A percentile compares a stretch with the other conserved stretches of the same genome.
Conservation (phyloP, 805 yeast genomes). For the Zygosaccharomyces pseudorouxii region DNA sequence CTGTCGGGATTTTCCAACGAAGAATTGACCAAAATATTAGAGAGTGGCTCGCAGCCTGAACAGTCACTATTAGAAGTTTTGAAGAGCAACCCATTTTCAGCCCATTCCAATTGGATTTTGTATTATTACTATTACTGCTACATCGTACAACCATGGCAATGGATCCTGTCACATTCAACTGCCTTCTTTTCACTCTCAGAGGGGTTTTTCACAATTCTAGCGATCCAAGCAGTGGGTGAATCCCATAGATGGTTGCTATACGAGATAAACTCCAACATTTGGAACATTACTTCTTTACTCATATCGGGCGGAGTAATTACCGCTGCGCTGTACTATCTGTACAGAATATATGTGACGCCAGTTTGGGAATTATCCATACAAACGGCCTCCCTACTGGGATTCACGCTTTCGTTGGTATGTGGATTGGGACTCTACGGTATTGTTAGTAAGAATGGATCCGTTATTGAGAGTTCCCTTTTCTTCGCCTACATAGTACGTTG, state of each 20-base stretch:
- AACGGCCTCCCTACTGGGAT: conserved; percentile 82
- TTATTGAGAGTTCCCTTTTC: conserved; percentile 81
- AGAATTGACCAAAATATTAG: conserved; percentile 22
- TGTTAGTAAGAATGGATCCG: conserved; percentile 75
- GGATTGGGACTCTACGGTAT: conserved; percentile 81
- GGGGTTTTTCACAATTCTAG: conserved; percentile 85
- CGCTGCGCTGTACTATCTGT: conserved; percentile 69
- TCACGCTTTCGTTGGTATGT: conserved; percentile 69
- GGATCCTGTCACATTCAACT: conserved; percentile 70
- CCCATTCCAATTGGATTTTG: conserved; percentile 26
- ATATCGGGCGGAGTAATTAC: conserved; percentile 73
- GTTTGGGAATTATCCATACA: conserved; percentile 63
- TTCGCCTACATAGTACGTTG: conserved; percentile 91
- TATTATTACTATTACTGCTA: conserved; percentile 34
- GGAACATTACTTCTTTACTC: conserved; percentile 71
- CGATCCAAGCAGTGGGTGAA: conserved; percentile 91
- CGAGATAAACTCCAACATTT: conserved; percentile 57
- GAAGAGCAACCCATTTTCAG: conserved; percentile 15
- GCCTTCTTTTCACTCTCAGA: conserved; percentile 85
- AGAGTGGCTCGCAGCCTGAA: conserved; percentile 24
- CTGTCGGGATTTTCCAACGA: conserved; percentile 48
- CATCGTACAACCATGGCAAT: conserved; percentile 63
- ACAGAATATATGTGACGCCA: conserved; percentile 77
- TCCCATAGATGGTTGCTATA: conserved; percentile 60
- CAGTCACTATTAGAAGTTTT: conserved; percentile 21